Base-by-base conservation (phyloP, 2,329 filamentous ascomycete species). In the Apiospora malaysiana region DNA sequence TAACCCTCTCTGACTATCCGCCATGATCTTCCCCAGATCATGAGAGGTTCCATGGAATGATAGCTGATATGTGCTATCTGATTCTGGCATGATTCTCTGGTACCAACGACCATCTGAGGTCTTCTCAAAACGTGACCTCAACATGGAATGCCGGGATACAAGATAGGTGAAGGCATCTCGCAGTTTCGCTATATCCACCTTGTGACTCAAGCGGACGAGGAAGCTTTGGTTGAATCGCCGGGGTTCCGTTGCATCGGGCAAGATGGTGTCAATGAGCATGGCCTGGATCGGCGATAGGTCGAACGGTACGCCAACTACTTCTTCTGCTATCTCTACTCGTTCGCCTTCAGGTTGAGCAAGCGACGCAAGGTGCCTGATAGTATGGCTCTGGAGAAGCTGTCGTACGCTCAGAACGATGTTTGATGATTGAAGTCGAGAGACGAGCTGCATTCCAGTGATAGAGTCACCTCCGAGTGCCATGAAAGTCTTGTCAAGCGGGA, bases 381-480 rank as follows among this genome's bases (percentile, higher is more conserved):
- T 67, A 14, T 67, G n/a, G 16, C 12, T 46, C 40, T 46, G 56
- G 56, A 63, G 40, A 10, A 67, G 65, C 23, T 67, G 40, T 46
- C 43, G n/a, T 14, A 73, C 12, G 70, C 69, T 49, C 70, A 70
- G 43, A 69, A 70, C 42, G 63, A 70, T 23, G 68, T 70, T 0
- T 68, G 69, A 5, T 45, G 32, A 43, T 69, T 23, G 16, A 45
- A 18, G 68, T 43, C 65, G 40, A 4, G 88, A 86, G 0, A 90
- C 89, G 0, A 91, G 80, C 76, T 87, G 88, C 87, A 91, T 91
- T 1, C 88, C 88, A 0, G 84, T 79, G 37, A 90, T 87, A 0
- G 88, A 90, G 78, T 90, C 88, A 25, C 89, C 89, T 1, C 89
- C 88, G 0, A 90, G 82, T 2, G 84, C 83, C 82, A 91, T 90